Conservation (phyloP, 257 asterid genomes). For the Catharanthus roseus region DNA sequence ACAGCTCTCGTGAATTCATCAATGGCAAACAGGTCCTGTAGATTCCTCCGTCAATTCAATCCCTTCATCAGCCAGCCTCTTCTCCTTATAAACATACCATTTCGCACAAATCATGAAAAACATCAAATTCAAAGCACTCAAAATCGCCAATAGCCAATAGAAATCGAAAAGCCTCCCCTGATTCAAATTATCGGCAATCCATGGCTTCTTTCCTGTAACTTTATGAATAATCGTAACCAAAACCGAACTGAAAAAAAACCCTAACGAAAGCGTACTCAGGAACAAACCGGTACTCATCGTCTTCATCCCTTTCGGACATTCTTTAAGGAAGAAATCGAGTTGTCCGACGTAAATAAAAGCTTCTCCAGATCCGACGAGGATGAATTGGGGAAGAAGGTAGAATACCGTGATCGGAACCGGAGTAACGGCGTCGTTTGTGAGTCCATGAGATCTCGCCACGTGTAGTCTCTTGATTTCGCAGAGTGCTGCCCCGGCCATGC, state of each 20-base stretch:
- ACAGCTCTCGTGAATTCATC: not conserved
- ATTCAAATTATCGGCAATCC: constrained; percentile 74
- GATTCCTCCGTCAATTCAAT: constrained; percentile 53
- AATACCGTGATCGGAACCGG: constrained; percentile 55
- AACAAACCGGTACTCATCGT: constrained; percentile 84
- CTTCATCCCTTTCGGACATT: constrained; percentile 89
- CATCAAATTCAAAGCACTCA: constrained; percentile 49
- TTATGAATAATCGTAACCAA: constrained; percentile 61
- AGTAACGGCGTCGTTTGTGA: constrained; percentile 10
- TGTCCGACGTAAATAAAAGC: constrained; percentile 87
- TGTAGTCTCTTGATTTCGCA: constrained; percentile 46
- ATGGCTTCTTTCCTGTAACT: constrained; percentile 49
- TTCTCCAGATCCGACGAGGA: constrained; percentile 74
- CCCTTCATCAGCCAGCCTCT: constrained; percentile 61
- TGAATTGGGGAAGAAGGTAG: constrained; percentile 65
- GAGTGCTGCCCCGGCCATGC: constrained; percentile 57
- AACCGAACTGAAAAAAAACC: constrained; percentile 26
- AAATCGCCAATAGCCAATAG: constrained; percentile 60
- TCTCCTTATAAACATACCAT: constrained; percentile 78
- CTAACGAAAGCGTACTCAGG: constrained; percentile 62
- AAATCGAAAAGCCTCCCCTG: constrained; percentile 65
- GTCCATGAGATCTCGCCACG: constrained; percentile 33
- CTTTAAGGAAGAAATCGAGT: constrained; percentile 73
- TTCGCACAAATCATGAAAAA: constrained; percentile 43
- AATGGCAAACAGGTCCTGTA: constrained; percentile 33